Conservation (phyloP, 2,329 filamentous ascomycete genomes). For the Epichloe scottii region DNA sequence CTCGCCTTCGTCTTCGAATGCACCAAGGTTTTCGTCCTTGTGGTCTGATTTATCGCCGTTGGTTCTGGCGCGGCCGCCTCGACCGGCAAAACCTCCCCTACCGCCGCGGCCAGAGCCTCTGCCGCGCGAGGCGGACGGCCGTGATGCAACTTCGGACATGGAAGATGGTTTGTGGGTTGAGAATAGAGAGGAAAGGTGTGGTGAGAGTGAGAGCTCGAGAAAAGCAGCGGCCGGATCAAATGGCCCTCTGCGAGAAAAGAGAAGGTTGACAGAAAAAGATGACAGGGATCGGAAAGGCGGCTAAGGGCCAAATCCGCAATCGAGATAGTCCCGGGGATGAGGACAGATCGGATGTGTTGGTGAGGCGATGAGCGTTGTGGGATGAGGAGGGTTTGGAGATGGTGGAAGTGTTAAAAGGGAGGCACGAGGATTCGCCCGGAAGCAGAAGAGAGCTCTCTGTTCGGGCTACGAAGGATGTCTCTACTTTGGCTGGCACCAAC, state of each 20-base stretch:
- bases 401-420: slow-evolving; percentile 15
- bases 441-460: slow-evolving; percentile 15
- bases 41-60: slow-evolving; percentile 56
- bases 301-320: slow-evolving; percentile 17
- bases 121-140: slow-evolving; percentile 73
- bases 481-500: slow-evolving; percentile 16
- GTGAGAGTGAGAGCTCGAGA: slow-evolving; percentile 11
- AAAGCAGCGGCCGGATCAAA: slow-evolving; percentile 5
- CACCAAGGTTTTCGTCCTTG: slow-evolving; percentile 45
- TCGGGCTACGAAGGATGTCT: slow-evolving; percentile 25
- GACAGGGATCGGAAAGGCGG: slow-evolving; percentile 9
- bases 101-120: slow-evolving; percentile 84
- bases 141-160: slow-evolving; percentile 93
- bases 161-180: slow-evolving; percentile 33
- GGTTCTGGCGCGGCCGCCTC: slow-evolving; percentile 53
- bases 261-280: slow-evolving; percentile 15
- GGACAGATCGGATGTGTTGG: slow-evolving; percentile 18
- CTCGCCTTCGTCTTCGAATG: slow-evolving; percentile 73
- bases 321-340: slow-evolving; percentile 18
- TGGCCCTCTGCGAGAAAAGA: slow-evolving; percentile 22
- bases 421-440: slow-evolving; percentile 22
- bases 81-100: slow-evolving; percentile 61
- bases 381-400: slow-evolving; percentile 1
- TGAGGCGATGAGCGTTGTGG: slow-evolving; percentile 10
- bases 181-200: slow-evolving; percentile 56